Evolutionary conservation across 2,329 filamentous ascomycete species (phyloP), one percentile per base, ranked within the genome.

Genomic region (Bipolaris bicolor): DNA sequence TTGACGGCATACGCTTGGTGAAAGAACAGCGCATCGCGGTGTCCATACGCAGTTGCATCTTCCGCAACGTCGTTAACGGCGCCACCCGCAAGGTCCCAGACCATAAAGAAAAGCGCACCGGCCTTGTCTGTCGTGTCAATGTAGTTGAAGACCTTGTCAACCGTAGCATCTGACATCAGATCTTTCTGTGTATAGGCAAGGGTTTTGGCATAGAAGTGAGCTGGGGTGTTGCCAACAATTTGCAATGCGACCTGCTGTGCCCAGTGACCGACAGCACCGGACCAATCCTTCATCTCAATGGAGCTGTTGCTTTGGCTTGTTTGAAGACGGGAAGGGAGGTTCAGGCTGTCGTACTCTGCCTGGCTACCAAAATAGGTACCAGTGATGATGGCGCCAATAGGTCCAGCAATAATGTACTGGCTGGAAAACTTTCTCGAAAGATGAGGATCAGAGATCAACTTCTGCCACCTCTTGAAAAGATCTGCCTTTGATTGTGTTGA

Each of bases 1-100:
- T 73, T 73, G 22, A 77, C 66, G 0, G 68, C 73, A 47, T 81
- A 82, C 1, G 70, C 61, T 46, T 77, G 71, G 33, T 71, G 65
- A 55, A 72, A 75, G 60, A 76, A 76, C 4, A 76, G 45, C 7
- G 71, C 67, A 33, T 75, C 59, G 18, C 74, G 71, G 37, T 73
- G 73, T 1, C 67, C 67, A 36, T 76, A 76, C 0, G 74, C 66
- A 3, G 74, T 75, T 1, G 70, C 74, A 16, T 70, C 63, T 1
- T 65, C 52, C 5, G 69, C 64, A 2, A 75, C 62, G 34, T 76
- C 72, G 49, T 70, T 73, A 47, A 71, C 68, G 2, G 67, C 67
- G 15, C 75, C 74, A 47, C 72, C 74, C 24, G 67, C 71, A 0
- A 76, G 65, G 44, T 75, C 70, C 66, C 68, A 76, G 54, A 76